phyloP scores from a whole-genome alignment of 1,139 yeast genomes.

The Hyphopichia wangnamkhiaoensis region DNA sequence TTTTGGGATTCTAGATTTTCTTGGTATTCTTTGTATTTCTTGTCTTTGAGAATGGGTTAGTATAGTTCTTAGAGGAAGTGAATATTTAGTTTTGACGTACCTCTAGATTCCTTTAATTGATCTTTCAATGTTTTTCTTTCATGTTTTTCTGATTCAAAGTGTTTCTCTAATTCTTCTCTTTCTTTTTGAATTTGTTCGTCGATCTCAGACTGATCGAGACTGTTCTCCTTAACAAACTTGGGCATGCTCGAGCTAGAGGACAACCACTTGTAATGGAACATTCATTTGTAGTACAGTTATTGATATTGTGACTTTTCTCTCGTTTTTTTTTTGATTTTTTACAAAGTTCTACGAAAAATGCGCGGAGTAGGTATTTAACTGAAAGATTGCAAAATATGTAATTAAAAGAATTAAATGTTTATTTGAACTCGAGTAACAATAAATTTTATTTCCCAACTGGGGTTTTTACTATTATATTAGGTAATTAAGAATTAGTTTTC shows the following conservation, averaged over 20 bases:
- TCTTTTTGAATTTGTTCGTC: constrained; percentile 1
- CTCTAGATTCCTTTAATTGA: constrained; percentile 37
- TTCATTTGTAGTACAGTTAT: too few relatives aligned
- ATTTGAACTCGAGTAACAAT: too few relatives aligned
- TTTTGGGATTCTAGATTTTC: constrained; percentile 35
- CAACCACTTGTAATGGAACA: not conserved
- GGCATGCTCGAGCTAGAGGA: constrained; percentile 5
- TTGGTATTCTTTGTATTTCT: constrained; percentile 34
- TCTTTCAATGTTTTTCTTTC: constrained; percentile 36
- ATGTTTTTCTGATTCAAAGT: constrained; percentile 9
- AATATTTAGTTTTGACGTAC: constrained; percentile 23
- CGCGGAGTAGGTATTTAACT: too few relatives aligned
- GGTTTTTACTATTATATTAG: too few relatives aligned
- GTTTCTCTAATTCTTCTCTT: constrained; percentile 1
- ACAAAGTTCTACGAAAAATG: too few relatives aligned
- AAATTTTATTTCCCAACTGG: too few relatives aligned
- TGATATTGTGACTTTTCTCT: not conserved
- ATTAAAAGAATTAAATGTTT: too few relatives aligned
- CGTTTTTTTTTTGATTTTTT: not conserved
- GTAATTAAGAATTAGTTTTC: too few relatives aligned
- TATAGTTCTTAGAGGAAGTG: not conserved
- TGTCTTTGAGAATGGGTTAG: constrained; percentile 15
- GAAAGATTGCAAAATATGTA: not conserved
- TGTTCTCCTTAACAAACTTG: constrained; percentile 10
- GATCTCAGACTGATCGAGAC: constrained; percentile 2